phyloP scores from a whole-genome alignment of 2,329 filamentous ascomycete species.

The Exophiala mesophila region DNA sequence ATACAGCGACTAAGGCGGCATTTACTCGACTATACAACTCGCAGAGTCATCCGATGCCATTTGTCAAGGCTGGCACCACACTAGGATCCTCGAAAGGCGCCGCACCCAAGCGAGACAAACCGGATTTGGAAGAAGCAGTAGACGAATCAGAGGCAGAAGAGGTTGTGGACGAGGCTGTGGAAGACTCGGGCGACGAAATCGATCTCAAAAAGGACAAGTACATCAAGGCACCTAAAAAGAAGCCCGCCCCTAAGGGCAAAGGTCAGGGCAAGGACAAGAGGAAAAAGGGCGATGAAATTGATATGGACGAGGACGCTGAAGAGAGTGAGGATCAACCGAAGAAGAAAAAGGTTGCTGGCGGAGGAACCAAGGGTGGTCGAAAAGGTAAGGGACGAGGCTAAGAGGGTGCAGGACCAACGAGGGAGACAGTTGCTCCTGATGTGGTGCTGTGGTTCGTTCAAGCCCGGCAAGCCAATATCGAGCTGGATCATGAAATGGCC shows the following conservation, averaged over 20 bases:
- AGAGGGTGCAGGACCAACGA: constrained; percentile 1
- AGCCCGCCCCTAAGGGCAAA: constrained; percentile 48
- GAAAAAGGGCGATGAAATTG: constrained; percentile 1
- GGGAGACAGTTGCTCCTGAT: too few relatives aligned
- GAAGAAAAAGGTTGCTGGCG: constrained; percentile 16
- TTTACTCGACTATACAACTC: constrained; percentile 91
- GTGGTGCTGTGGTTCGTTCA: too few relatives aligned
- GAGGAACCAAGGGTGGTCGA: constrained; percentile 12
- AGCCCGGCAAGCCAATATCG: too few relatives aligned
- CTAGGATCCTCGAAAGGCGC: constrained; percentile 62
- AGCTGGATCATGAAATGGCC: too few relatives aligned
- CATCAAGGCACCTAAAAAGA: constrained; percentile 83
- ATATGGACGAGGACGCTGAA: constrained; percentile 12
- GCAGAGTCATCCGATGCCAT: constrained; percentile 82
- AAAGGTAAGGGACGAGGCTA: constrained; percentile 18
- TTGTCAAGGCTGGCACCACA: constrained; percentile 86
- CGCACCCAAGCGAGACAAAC: constrained; percentile 61
- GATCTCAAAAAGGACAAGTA: constrained; percentile 94
- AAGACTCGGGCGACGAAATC: constrained; percentile 69
- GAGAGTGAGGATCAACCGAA: constrained; percentile 15
- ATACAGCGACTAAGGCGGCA: constrained; percentile 76
- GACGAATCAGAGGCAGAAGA: constrained; percentile 75
- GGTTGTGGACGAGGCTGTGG: constrained; percentile 49
- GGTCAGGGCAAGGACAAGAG: constrained; percentile 27
- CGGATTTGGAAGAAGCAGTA: constrained; percentile 92